phyloP scores from a whole-genome alignment of 306 rosid species.

The Quercus bicolor region DNA sequence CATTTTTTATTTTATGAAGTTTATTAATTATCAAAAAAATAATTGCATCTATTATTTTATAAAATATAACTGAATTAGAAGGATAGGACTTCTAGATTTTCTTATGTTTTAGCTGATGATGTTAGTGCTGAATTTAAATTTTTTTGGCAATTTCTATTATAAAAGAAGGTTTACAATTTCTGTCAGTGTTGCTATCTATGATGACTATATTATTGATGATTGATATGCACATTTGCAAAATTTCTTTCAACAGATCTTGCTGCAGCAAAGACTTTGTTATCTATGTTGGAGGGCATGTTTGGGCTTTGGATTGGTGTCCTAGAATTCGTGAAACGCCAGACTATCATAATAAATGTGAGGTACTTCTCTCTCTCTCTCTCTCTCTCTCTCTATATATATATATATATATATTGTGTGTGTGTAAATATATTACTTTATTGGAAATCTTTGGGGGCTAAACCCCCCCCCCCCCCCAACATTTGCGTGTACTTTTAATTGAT shows the following conservation, averaged over 20 bases:
- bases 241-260: conserved; percentile 19
- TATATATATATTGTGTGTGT: neutral
- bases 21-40: too few species aligned
- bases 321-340: conserved; percentile 47
- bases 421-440: neutral
- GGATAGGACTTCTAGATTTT: neutral
- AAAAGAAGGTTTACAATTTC: conserved; percentile 7
- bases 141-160: conserved; percentile 5
- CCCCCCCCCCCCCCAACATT: neutral
- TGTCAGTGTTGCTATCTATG: neutral
- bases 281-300: conserved; percentile 86
- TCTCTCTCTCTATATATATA: neutral
- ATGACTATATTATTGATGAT: conserved; percentile 6
- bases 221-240: conserved; percentile 7
- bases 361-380: conserved; percentile 15
- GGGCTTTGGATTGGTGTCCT: conserved; percentile 98
- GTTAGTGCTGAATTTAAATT: conserved; percentile 1
- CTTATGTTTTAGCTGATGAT: conserved; percentile 18
- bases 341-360: conserved; percentile 67
- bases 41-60: neutral
- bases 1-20: neutral
- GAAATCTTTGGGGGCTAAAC: neutral
- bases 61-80: neutral
- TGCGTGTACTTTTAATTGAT: neutral
- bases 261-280: conserved; percentile 72